Evolutionary conservation across 306 rosid species (phyloP).

Genomic region (Cyamopsis tetragonoloba): DNA sequence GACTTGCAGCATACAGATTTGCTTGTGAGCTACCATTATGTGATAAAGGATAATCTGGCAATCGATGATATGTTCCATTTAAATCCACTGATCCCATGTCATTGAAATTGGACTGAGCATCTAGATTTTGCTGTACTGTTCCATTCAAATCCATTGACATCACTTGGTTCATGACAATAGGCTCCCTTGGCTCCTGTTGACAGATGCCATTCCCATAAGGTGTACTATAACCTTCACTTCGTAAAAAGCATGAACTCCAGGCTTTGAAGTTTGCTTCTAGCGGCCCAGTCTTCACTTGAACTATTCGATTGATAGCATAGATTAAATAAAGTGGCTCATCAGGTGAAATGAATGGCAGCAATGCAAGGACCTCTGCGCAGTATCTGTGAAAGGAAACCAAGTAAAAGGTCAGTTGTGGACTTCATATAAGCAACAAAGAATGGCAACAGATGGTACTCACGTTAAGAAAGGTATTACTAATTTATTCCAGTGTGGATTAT

Average conservation of each 20-base stretch:
- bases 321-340: slow-evolving; percentile 95
- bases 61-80: slow-evolving; percentile 60
- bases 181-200: slow-evolving; percentile 35
- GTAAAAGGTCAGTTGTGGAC: slow-evolving; percentile 22
- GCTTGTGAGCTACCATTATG: slow-evolving; percentile 38
- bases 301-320: slow-evolving; percentile 78
- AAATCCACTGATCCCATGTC: slow-evolving; percentile 53
- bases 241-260: slow-evolving; percentile 59
- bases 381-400: slow-evolving; percentile 53
- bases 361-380: slow-evolving; percentile 89
- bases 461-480: slow-evolving; percentile 72
- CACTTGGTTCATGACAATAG: slow-evolving; percentile 29
- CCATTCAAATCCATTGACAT: slow-evolving; percentile 55
- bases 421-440: slow-evolving; percentile 7
- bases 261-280: slow-evolving; percentile 88
- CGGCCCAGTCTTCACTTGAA: slow-evolving; percentile 87
- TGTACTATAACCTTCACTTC: slow-evolving; percentile 36
- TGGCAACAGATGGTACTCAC: slow-evolving; percentile 49
- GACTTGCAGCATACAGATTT: slow-evolving; percentile 30
- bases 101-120: slow-evolving; percentile 26
- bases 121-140: slow-evolving; percentile 35
- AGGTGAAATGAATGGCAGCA: slow-evolving; percentile 75
- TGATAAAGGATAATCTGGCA: slow-evolving; percentile 39
- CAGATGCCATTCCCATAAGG: slow-evolving; percentile 56
- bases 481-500: slow-evolving; percentile 59